A percentile compares a stretch with the other conserved stretches of the same genome.
These are phyloP conservation scores for Pleurotus giganteus DNA, from an alignment of 768 basidiomycete genomes.

Conservation along the genomic window DNA sequence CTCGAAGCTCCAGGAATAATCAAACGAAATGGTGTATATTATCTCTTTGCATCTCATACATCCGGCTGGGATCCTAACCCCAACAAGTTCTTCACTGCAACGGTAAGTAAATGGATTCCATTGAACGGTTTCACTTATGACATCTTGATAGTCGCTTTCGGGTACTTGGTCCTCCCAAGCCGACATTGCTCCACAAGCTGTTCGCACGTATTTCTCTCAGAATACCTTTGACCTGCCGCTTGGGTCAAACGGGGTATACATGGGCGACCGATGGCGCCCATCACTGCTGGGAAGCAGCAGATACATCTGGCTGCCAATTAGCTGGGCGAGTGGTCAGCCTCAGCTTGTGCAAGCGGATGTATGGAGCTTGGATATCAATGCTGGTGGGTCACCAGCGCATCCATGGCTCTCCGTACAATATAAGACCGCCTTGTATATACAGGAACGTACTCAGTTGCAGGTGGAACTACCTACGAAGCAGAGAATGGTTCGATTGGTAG, in stretches of 20 bases:
- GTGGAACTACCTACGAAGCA: slow-evolving; percentile 56
- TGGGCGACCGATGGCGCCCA: slow-evolving; percentile 65
- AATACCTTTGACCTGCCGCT: slow-evolving; percentile 54
- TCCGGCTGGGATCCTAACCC: slow-evolving; percentile 60
- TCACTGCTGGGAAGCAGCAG: slow-evolving; percentile 50
- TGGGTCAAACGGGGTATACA: slow-evolving; percentile 51
- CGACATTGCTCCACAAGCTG: slow-evolving; percentile 51
- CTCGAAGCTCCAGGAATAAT: slow-evolving; percentile 63
- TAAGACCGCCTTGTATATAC: not conserved
- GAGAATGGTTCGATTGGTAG: slow-evolving; percentile 50
- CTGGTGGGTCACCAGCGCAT: slow-evolving; percentile 26
- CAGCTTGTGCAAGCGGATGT: slow-evolving; percentile 54
- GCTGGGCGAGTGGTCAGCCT: slow-evolving; percentile 53
- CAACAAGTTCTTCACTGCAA: slow-evolving; percentile 55
- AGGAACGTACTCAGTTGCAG: slow-evolving; percentile 48
- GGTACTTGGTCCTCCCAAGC: slow-evolving; percentile 56
- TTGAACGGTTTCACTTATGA: not conserved
- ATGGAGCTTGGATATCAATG: slow-evolving; percentile 49
- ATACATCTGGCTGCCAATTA: slow-evolving; percentile 63
- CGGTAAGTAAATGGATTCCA: slow-evolving; percentile 30
- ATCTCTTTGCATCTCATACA: slow-evolving; percentile 60
- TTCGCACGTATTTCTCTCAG: slow-evolving; percentile 60
- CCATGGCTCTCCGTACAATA: not conserved
- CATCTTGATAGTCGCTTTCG: slow-evolving; percentile 40
- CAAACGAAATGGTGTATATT: slow-evolving; percentile 58